Base-by-base conservation (phyloP, 1,284 basidiomycete genomes). In the Ceratobasidium sp. region DNA sequence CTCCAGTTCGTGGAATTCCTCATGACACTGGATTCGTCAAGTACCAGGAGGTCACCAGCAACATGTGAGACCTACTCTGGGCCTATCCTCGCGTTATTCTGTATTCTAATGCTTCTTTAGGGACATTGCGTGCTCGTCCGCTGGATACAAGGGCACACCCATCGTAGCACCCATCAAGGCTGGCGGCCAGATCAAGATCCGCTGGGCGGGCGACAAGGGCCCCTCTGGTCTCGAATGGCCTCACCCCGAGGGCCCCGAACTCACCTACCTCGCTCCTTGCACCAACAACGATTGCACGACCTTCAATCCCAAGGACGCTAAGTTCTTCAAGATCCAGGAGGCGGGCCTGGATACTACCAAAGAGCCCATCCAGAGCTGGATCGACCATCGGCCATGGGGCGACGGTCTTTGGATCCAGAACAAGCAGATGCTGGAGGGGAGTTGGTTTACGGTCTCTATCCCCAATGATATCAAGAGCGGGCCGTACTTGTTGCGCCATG, bases 321-420 rank as follows among this genome's bases (percentile, higher is more conserved):
- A 88, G 78, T 92, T 89, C 89, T 92, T 92, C 86, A 92, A 93
- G 83, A 85, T 88, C 74, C 83, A 83, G 64, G 80, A 88, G 78
- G 81, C 82, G 0, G 87, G 86, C 75, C 83, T 88, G n/a, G 79
- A 88, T 58, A 84, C 81, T 1, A 49, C 16, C 53, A 31, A 29
- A 43, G 27, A 8, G 31, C 56, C n/a, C 34, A 19, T 22, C 16
- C 31, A 22, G n/a, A 29, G 29, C 34, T 34, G 16, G 56, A 59
- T n/a, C 79, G 82, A 63, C 56, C 41, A 24, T 22, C 19, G 14
- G 29, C 39, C 16, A 29, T 37, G 27, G 27, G 56, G 19, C 27
- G 56, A 61, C 24, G 69, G 69, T 13, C 27, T 59, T 1, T 72
- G 69, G 69, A 41, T 41, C 37, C 69, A 72, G 51, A 72, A 72